Conservation (phyloP, 1,284 basidiomycete species). For the Papiliotrema fonsecae region DNA sequence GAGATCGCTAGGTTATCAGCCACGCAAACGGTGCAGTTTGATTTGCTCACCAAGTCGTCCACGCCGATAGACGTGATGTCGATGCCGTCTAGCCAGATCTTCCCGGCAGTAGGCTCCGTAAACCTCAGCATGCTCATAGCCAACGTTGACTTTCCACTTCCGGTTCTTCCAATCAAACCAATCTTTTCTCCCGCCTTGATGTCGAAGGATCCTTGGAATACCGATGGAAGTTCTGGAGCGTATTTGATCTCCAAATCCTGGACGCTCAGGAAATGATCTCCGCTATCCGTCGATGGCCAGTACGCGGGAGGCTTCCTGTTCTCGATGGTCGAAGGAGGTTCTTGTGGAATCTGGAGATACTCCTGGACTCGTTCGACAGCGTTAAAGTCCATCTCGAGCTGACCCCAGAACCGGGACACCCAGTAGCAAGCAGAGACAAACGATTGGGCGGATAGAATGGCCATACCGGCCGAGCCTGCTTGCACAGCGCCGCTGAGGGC, state of each 20-base stretch:
- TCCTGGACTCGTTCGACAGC: conserved; percentile 82
- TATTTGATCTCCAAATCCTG: conserved; percentile 76
- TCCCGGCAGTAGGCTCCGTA: conserved; percentile 73
- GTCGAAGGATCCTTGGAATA: conserved; percentile 71
- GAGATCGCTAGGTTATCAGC: conserved; percentile 35
- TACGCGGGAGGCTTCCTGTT: conserved; percentile 68
- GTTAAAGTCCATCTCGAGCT: conserved; percentile 57
- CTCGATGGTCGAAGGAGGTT: conserved; percentile 68
- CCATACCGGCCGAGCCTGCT: conserved; percentile 75
- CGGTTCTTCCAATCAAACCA: conserved; percentile 52
- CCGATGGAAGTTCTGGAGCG: conserved; percentile 73
- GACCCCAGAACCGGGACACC: conserved; percentile 47
- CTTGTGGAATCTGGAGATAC: conserved; percentile 81
- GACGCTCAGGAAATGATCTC: conserved; percentile 54
- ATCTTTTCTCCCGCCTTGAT: conserved; percentile 71
- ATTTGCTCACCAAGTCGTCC: conserved; percentile 59
- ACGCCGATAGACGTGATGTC: conserved; percentile 84
- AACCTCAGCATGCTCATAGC: conserved; percentile 84
- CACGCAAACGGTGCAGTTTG: conserved; percentile 1
- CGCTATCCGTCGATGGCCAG: conserved; percentile 64
- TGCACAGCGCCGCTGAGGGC: conserved; percentile 63
- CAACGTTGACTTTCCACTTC: conserved; percentile 56
- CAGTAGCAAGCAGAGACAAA: conserved; percentile 47
- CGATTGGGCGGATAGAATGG: conserved; percentile 60
- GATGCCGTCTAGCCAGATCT: conserved; percentile 79